Evolutionary conservation across 352 stramenopile species (phyloP), one percentile per base, ranked within the genome.

Genomic region (Pseudoperonospora humuli): DNA sequence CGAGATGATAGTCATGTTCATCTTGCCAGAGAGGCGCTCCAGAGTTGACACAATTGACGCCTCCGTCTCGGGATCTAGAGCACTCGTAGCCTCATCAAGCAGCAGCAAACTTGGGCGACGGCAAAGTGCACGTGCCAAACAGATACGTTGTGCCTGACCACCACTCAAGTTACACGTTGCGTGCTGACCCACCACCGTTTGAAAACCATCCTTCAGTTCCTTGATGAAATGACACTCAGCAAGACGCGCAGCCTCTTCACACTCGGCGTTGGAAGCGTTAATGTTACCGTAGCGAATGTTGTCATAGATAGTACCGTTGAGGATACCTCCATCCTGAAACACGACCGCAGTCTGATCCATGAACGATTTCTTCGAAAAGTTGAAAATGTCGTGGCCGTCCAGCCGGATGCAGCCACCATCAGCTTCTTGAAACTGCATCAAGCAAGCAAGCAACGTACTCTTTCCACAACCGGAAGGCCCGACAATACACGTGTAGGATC

Each of bases 1-100:
- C 24, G 79, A 92, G 42, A 93, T 72, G 42, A 93, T 92, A 35
- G 82, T 92, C 76, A 90, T 92, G 60, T 84, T 81, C 73, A 86
- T 88, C 61, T 88, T 89, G 57, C 69, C 53, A 37, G 75, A 74
- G 26, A 92, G 58, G 3, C 77, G 76, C 51, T 92, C 79, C 8
- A 93, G 57, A 9, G 79, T 93, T 14, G 75, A 65, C 13, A 93
- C 70, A 39, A 93, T 90, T 8, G 81, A 91, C 5, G 78, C 79
- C 39, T 93, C 81, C 1, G 81, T 93, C 57, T 91, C 79, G 0
- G 81, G 81, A 31, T 93, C 82, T 59, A 93, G 54, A 14, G 82
- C 82, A 61, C 82, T 93, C 17, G 82, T 93, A 10, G 82, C 82
- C 64, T 93, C 79, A 54, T 93, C 81, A 19, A 93, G 59, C 28